These are phyloP conservation scores for Fraxinus anomala DNA, from an alignment of 257 asterid genomes.

Conservation along the genomic window DNA sequence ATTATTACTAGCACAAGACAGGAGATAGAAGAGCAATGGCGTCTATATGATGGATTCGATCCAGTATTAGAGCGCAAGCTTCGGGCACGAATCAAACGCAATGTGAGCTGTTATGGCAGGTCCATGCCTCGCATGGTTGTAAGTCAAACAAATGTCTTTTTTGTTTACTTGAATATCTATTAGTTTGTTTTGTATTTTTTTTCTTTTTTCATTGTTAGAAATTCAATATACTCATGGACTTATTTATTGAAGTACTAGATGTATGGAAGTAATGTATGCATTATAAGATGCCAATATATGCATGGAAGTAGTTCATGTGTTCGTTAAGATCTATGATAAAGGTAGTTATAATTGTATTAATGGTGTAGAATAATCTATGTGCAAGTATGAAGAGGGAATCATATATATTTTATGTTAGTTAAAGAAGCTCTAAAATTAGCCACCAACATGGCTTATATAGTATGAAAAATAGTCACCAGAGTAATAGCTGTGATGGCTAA, in stretches of 20 bases:
- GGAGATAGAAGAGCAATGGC: conserved; percentile 86
- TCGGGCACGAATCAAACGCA: conserved; percentile 66
- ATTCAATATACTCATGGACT: neutral
- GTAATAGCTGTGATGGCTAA: neutral
- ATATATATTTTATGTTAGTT: neutral
- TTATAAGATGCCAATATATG: neutral
- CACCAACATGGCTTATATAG: neutral
- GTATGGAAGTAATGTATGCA: neutral
- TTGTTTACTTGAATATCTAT: neutral
- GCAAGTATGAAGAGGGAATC: neutral
- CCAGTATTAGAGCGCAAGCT: conserved; percentile 72
- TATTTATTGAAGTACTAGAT: neutral
- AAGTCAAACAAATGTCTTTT: conserved; percentile 34
- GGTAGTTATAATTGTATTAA: neutral
- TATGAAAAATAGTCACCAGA: neutral
- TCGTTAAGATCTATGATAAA: neutral
- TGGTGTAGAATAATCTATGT: neutral
- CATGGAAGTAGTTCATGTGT: neutral
- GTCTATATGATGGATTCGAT: conserved; percentile 78
- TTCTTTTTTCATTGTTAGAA: neutral
- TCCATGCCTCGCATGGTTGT: conserved; percentile 85
- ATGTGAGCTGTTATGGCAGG: conserved; percentile 70
- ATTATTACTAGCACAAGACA: conserved; percentile 77
- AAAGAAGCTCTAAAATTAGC: neutral
- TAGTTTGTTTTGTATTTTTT: neutral